Evolutionary conservation across 2,329 filamentous ascomycete genomes (phyloP).

Genomic region (Tolypocladium ophioglossoides): DNA sequence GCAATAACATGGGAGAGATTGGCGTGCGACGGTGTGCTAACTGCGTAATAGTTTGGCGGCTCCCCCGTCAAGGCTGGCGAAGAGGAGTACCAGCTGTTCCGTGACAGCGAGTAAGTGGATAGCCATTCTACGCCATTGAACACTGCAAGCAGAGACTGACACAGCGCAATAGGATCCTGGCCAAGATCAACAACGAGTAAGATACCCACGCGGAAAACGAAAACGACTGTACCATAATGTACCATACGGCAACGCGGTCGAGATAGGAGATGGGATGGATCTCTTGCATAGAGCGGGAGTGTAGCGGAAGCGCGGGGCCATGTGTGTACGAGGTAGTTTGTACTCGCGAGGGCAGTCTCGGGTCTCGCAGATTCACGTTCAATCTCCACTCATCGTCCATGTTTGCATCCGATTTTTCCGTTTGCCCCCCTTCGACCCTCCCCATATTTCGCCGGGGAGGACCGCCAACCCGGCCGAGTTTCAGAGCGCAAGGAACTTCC

Average conservation of each 20-base stretch:
- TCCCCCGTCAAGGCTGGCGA: conserved; percentile 95
- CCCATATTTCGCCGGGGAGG: background rate
- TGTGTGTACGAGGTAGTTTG: background rate
- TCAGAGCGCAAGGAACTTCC: background rate
- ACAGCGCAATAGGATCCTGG: conserved; percentile 61
- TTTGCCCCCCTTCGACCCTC: background rate
- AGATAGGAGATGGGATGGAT: conserved; percentile 1
- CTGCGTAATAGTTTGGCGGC: conserved; percentile 65
- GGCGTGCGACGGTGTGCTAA: conserved; percentile 11
- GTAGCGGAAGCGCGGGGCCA: background rate
- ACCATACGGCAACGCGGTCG: conserved; percentile 16
- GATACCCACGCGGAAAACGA: conserved; percentile 12
- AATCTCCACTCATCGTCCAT: conserved; percentile 17
- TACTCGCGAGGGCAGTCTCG: conserved; percentile 7
- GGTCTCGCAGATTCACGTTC: conserved; percentile 12
- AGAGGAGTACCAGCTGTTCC: conserved; percentile 91
- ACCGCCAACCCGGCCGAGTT: background rate
- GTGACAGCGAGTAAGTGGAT: conserved; percentile 85
- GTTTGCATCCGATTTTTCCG: background rate
- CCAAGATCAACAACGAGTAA: conserved; percentile 98
- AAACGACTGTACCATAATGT: conserved; percentile 24
- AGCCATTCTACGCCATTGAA: background rate
- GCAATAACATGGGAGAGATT: background rate
- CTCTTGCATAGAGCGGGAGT: conserved; percentile 2
- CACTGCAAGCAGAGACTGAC: background rate